Evolutionary conservation across 139 green algal species (phyloP).

Genomic region (Trebouxia sp.): DNA sequence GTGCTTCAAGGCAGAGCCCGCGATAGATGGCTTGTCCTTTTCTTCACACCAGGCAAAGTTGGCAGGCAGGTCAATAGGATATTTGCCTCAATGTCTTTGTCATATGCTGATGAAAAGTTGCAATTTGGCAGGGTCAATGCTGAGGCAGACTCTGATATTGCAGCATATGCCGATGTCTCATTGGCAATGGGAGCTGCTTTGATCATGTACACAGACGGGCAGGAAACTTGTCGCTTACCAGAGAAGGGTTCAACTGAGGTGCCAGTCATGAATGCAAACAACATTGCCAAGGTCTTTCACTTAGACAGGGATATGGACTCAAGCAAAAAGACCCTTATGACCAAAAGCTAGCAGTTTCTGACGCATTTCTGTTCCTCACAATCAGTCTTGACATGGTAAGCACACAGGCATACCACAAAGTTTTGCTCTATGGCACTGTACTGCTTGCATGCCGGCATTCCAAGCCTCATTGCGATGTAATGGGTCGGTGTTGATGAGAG

Average conservation of each 20-base stretch:
- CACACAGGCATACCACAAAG: too few species aligned
- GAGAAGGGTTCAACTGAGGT: background rate
- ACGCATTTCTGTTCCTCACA: too few species aligned
- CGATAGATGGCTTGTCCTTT: slow-evolving; percentile 1
- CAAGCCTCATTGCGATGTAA: too few species aligned
- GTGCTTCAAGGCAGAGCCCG: background rate
- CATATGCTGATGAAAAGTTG: background rate
- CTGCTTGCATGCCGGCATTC: too few species aligned
- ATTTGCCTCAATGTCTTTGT: background rate
- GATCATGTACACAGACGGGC: background rate
- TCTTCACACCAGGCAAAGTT: background rate
- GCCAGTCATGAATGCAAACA: background rate
- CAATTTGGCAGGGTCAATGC: slow-evolving; percentile 3
- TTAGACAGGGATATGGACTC: too few species aligned
- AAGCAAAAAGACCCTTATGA: too few species aligned
- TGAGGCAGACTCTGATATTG: background rate
- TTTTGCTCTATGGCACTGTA: too few species aligned
- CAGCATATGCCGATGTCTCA: background rate
- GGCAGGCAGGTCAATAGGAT: background rate
- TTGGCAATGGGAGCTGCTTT: background rate
- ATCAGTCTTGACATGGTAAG: too few species aligned
- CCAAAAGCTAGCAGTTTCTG: too few species aligned
- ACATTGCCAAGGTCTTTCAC: background rate
- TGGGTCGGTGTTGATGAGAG: too few species aligned
- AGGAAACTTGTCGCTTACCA: background rate